Conservation (phyloP, 2,329 filamentous ascomycete species). For the Botrytis elliptica region DNA sequence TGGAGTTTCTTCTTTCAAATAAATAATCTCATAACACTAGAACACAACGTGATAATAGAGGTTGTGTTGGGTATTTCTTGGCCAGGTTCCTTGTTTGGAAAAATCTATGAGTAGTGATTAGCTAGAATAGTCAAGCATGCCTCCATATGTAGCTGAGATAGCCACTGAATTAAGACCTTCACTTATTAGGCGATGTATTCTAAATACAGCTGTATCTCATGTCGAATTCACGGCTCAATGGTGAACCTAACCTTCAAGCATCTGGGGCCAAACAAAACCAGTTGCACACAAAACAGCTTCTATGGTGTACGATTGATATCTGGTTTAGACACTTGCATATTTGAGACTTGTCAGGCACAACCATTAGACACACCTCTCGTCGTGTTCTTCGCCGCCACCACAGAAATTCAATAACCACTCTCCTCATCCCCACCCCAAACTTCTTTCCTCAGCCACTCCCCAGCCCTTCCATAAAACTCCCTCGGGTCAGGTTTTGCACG, state of each 20-base stretch:
- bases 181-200: rapidly evolving
- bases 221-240: background rate
- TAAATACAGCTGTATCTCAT: background rate
- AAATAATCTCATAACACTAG: background rate
- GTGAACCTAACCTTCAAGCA: background rate
- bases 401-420: background rate
- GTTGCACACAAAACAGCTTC: background rate
- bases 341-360: background rate
- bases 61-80: background rate
- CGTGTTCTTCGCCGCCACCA: background rate
- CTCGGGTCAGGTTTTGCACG: constrained; percentile 10
- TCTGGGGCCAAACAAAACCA: background rate
- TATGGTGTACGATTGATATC: background rate
- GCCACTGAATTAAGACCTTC: rapidly evolving
- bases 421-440: constrained; percentile 11
- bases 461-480: constrained; percentile 14
- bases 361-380: background rate
- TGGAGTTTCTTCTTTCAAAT: background rate
- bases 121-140: background rate
- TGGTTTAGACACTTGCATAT: background rate
- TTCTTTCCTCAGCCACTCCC: constrained; percentile 11
- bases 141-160: background rate
- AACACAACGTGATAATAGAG: background rate
- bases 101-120: background rate
- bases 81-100: background rate